phyloP scores from a whole-genome alignment of 345 rosid genomes.

The Salix suchowensis region DNA sequence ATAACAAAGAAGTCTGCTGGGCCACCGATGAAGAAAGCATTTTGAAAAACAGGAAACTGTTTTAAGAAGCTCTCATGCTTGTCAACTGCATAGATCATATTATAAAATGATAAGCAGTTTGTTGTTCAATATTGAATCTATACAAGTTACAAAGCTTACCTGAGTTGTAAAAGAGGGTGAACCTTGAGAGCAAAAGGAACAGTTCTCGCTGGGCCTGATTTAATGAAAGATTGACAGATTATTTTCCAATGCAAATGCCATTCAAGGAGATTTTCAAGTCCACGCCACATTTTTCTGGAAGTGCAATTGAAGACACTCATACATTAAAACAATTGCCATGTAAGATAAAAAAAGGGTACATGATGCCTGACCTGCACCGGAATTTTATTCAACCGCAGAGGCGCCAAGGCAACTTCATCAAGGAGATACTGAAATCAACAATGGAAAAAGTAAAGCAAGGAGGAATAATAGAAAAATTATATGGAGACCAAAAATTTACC shows the following conservation, averaged over 20 bases:
- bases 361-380: slow-evolving; percentile 62
- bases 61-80: slow-evolving; percentile 70
- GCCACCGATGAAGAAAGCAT: slow-evolving; percentile 84
- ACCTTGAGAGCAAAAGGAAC: slow-evolving; percentile 75
- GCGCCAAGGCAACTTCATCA: slow-evolving; percentile 77
- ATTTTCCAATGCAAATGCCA: background rate
- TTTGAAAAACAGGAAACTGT: slow-evolving; percentile 68
- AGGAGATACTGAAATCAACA: slow-evolving; percentile 67
- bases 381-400: slow-evolving; percentile 55
- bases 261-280: background rate
- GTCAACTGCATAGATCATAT: slow-evolving; percentile 50
- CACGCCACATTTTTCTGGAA: background rate
- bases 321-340: background rate
- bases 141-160: slow-evolving; percentile 36
- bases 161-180: slow-evolving; percentile 82
- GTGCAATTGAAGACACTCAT: background rate
- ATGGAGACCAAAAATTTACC: background rate
- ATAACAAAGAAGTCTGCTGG: slow-evolving; percentile 86
- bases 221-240: background rate
- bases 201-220: slow-evolving; percentile 86
- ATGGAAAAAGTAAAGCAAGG: background rate
- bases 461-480: background rate
- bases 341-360: background rate
- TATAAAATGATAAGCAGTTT: slow-evolving; percentile 7
- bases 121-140: background rate